Evolutionary conservation across 768 basidiomycete species (phyloP).

Genomic region (Kwoniella heveanensis): DNA sequence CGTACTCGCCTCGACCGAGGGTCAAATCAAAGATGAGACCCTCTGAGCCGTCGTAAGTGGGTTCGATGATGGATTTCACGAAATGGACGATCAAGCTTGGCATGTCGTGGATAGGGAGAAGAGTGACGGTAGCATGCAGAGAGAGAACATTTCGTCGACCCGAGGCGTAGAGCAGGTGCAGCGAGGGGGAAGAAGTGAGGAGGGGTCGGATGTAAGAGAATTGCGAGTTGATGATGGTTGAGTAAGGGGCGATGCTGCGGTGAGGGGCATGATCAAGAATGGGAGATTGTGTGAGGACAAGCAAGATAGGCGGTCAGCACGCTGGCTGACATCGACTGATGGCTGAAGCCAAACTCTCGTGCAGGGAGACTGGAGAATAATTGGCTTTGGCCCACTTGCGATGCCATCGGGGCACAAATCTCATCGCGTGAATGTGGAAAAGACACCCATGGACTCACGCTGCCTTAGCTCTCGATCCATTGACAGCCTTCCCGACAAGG

Average conservation of each 20-base stretch:
- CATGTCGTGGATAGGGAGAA: constrained; percentile 82
- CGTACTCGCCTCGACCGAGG: constrained; percentile 60
- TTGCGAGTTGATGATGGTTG: constrained; percentile 66
- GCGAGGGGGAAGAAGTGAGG: constrained; percentile 39
- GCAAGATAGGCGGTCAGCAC: too few species aligned
- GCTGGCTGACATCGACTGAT: too few species aligned
- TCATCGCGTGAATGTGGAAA: too few species aligned
- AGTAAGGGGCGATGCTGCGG: constrained; percentile 66
- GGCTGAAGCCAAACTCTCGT: too few species aligned
- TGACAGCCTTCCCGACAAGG: constrained; percentile 66
- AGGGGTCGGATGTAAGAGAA: constrained; percentile 62
- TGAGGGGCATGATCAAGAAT: background rate
- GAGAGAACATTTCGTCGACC: constrained; percentile 76
- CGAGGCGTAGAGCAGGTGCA: constrained; percentile 79
- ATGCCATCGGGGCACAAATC: too few species aligned
- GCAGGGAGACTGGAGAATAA: too few species aligned
- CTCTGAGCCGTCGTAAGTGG: constrained; percentile 71
- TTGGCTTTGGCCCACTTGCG: too few species aligned
- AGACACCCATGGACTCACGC: constrained; percentile 62
- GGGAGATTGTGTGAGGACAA: too few species aligned
- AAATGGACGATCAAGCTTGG: constrained; percentile 68
- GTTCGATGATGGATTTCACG: constrained; percentile 69
- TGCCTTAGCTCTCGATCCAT: constrained; percentile 65
- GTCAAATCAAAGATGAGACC: constrained; percentile 77
- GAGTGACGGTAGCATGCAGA: constrained; percentile 75